Base-by-base conservation (phyloP, 352 stramenopile genomes). In the Phytophthora pisi region DNA sequence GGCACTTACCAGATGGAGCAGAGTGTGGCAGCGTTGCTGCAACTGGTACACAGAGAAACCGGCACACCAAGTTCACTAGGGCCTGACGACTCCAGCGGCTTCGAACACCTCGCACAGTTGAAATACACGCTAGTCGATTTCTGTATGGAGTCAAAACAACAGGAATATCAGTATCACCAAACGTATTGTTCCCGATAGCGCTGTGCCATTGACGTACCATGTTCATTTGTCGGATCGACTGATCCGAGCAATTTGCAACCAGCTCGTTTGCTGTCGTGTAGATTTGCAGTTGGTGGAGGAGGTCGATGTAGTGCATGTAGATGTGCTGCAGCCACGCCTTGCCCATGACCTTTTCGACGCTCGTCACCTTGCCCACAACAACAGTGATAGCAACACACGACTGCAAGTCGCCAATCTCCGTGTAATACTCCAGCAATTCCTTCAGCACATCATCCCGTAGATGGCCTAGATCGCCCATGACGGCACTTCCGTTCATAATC, bases 221-320 rank as follows among this genome's bases (percentile, higher is more conserved):
- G 52, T 97, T 96, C 86, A 96, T 95, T 65, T 96, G 87, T n/a
- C 89, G 83, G 64, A 97, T 96, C 1, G 87, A 93, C 26, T 78
- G 72, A 61, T 97, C 89, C 1, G 87, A 79, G 56, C 88, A 96
- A 61, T 92, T 88, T 3, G 82, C 67, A 18, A 97, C 88, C n/a
- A 97, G 64, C 40, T 96, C 81, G 58, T 96, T 96, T 13, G 91
- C 91, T 15, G 88, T 86, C 10, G 88, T 86, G 63, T 93, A 97
- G 52, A 97, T 90, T n/a, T 81, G 88, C 24, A 97, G 61, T 50
- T 95, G 87, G 59, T 96, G 89, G 5, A 95, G 77, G 24, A 96
- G 64, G 60, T 96, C 89, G 53, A 96, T 93, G 65, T 96, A 96
- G 64, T 95, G 88, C 89, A 96, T 96, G 56, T 92, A 93, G 52